These are phyloP conservation scores for Chaetomium olivaceum DNA, from an alignment of 2,329 filamentous ascomycete species.

Conservation along the genomic window DNA sequence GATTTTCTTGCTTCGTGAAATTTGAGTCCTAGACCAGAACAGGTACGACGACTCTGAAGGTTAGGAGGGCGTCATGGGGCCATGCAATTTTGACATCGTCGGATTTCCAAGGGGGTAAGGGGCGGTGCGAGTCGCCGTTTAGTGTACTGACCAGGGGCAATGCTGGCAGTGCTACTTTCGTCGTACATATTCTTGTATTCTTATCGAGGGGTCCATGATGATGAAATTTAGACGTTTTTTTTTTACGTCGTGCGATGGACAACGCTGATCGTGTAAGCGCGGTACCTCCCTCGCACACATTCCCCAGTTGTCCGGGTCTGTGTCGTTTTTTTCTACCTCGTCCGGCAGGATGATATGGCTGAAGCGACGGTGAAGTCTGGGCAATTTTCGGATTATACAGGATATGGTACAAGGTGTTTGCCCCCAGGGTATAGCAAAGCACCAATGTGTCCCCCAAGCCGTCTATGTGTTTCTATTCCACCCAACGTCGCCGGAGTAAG, in stretches of 20 bases:
- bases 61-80: slow-evolving; percentile 15
- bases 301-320: not conserved
- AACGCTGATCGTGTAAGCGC: not conserved
- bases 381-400: slow-evolving; percentile 14
- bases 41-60: not conserved
- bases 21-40: not conserved
- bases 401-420: slow-evolving; percentile 18
- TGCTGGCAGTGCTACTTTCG: slow-evolving; percentile 5
- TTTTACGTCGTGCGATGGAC: too few relatives aligned
- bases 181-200: slow-evolving; percentile 17
- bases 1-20: slow-evolving; percentile 3
- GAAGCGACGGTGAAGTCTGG: not conserved
- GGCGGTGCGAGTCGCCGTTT: not conserved
- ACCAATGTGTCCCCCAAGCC: not conserved
- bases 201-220: slow-evolving; percentile 1
- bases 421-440: not conserved
- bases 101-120: not conserved
- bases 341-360: not conserved
- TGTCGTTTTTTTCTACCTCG: not conserved
- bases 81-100: not conserved
- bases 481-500: not conserved
- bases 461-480: not conserved
- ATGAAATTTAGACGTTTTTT: not conserved
- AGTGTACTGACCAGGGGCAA: not conserved
- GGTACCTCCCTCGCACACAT: not conserved